A percentile compares a stretch with the other conserved stretches of the same genome.
Conservation (phyloP, 495 filamentous ascomycete species). For the Podospora conica region DNA sequence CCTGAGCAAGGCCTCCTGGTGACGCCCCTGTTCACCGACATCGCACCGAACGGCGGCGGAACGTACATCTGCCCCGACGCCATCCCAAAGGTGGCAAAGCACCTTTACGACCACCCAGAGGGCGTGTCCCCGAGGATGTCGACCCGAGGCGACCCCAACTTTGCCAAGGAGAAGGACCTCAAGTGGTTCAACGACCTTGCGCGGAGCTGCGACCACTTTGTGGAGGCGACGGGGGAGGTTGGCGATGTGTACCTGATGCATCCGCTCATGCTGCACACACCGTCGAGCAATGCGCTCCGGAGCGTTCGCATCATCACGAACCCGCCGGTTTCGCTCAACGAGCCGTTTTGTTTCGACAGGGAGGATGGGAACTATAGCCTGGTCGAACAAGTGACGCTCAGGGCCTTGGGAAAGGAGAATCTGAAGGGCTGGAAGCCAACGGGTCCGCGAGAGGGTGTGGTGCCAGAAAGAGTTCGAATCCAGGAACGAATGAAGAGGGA, state of each 20-base stretch:
- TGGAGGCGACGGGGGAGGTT: slow-evolving; percentile 57
- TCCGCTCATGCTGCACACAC: slow-evolving; percentile 67
- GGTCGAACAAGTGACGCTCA: slow-evolving; percentile 63
- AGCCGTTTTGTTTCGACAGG: slow-evolving; percentile 61
- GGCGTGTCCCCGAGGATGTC: slow-evolving; percentile 64
- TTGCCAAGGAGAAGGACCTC: slow-evolving; percentile 36
- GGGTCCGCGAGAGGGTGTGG: slow-evolving; percentile 41
- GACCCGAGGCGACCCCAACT: slow-evolving; percentile 41
- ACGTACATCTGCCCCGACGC: slow-evolving; percentile 59
- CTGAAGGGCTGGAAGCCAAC: slow-evolving; percentile 58
- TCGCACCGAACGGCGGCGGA: slow-evolving; percentile 56
- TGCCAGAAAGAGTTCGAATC: slow-evolving; percentile 36
- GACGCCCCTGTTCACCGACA: slow-evolving; percentile 64
- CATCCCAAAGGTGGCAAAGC: slow-evolving; percentile 50
- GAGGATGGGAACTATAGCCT: slow-evolving; percentile 55
- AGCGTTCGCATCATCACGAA: slow-evolving; percentile 65
- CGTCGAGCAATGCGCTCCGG: slow-evolving; percentile 54
- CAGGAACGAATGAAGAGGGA: slow-evolving; percentile 47
- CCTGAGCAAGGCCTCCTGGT: slow-evolving; percentile 67
- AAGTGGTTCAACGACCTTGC: slow-evolving; percentile 52
- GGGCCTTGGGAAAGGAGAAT: slow-evolving; percentile 50
- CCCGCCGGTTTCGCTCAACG: slow-evolving; percentile 55
- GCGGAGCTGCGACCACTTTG: slow-evolving; percentile 44
- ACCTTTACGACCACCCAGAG: slow-evolving; percentile 60
- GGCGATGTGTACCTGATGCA: slow-evolving; percentile 68